These are phyloP conservation scores for Fusarium chlamydosporum DNA, from an alignment of 2,329 filamentous ascomycete genomes.

Conservation along the genomic window DNA sequence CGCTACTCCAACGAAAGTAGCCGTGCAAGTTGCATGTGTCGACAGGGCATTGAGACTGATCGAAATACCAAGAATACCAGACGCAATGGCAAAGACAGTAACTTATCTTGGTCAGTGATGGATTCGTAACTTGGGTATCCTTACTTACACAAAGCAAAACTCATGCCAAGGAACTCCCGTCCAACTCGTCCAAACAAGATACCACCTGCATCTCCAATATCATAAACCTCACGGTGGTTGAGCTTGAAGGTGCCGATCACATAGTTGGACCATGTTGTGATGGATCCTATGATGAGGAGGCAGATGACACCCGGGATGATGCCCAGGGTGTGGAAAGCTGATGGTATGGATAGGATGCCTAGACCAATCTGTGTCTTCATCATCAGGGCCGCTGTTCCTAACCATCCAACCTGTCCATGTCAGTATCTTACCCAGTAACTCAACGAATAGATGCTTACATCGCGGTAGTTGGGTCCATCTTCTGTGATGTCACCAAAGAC, in stretches of 20 bases:
- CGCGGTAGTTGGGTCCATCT: constrained; percentile 51
- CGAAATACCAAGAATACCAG: constrained; percentile 51
- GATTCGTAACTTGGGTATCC: too few relatives aligned
- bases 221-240: constrained; percentile 65
- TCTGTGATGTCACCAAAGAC: constrained; percentile 51
- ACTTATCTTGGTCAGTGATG: constrained; percentile 19
- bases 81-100: constrained; percentile 24
- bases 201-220: constrained; percentile 66
- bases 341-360: constrained; percentile 63
- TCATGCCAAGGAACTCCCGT: constrained; percentile 58
- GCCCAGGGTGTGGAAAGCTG: constrained; percentile 61
- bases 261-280: constrained; percentile 65
- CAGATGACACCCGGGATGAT: constrained; percentile 63
- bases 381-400: constrained; percentile 61
- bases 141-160: constrained; percentile 55
- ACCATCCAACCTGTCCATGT: constrained; percentile 57
- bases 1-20: constrained; percentile 57
- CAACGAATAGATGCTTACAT: constrained; percentile 33
- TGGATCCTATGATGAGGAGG: constrained; percentile 57
- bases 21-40: constrained; percentile 56
- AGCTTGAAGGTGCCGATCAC: constrained; percentile 67
- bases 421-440: not conserved
- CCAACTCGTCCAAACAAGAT: constrained; percentile 64
- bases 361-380: constrained; percentile 64
- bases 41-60: constrained; percentile 59